These are phyloP conservation scores for Penicillium subrubescens DNA, from an alignment of 495 filamentous ascomycete genomes.

Conservation along the genomic window DNA sequence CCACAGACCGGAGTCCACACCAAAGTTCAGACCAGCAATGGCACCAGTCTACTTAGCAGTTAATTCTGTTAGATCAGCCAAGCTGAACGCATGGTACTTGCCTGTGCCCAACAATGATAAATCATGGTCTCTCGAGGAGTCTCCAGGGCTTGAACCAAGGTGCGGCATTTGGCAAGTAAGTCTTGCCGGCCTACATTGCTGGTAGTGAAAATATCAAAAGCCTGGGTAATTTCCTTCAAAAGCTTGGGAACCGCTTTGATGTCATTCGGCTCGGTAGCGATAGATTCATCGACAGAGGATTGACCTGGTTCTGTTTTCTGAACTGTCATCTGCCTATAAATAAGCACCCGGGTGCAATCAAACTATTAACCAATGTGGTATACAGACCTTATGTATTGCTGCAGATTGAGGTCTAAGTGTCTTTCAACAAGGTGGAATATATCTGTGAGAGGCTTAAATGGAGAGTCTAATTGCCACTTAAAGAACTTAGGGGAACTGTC, in stretches of 20 bases:
- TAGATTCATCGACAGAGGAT: neutral
- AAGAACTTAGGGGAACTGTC: neutral
- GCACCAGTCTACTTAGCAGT: neutral
- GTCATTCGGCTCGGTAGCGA: constrained; percentile 29
- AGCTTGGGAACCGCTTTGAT: constrained; percentile 30
- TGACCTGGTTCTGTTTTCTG: neutral
- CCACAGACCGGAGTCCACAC: constrained; percentile 11
- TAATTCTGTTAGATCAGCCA: neutral
- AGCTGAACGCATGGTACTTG: neutral
- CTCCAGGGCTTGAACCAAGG: constrained; percentile 38
- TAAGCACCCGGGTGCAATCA: neutral
- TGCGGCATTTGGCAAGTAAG: constrained; percentile 34
- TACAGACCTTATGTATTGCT: neutral
- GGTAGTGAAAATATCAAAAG: constrained; percentile 23
- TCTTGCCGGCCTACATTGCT: constrained; percentile 23
- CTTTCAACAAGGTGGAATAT: neutral
- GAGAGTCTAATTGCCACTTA: neutral
- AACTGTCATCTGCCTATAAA: neutral
- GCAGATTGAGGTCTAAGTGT: neutral
- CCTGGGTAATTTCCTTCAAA: constrained; percentile 24
- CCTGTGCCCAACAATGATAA: constrained; percentile 44
- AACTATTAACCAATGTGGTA: neutral
- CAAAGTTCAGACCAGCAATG: neutral
- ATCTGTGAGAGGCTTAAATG: neutral
- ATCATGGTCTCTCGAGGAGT: constrained; percentile 47